Percentiles rank a stretch among this genome's conserved stretches.
Conservation (phyloP, 371 early-diverging fungal species). For the Thermomucor indicae-seudaticae region DNA sequence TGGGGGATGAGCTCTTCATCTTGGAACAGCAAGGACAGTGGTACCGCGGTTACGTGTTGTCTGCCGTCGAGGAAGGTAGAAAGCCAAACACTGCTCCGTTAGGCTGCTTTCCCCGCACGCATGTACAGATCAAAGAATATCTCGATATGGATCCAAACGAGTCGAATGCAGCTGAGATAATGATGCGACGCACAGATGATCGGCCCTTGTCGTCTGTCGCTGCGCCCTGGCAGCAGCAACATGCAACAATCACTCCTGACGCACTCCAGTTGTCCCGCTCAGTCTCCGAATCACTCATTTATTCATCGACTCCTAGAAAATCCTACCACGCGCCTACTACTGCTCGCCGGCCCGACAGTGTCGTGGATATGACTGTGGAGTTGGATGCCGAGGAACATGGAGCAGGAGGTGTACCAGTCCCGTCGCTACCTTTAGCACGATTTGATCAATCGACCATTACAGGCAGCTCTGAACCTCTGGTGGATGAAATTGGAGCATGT, state of each 20-base stretch:
- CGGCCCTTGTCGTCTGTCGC: constrained; percentile 3
- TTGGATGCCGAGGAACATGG: background rate
- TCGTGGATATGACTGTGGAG: too few species aligned
- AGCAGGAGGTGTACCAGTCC: constrained; percentile 2
- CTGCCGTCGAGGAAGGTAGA: constrained; percentile 34
- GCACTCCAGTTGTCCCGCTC: constrained; percentile 16
- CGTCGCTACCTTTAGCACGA: constrained; percentile 42
- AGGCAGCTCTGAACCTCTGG: constrained; percentile 58
- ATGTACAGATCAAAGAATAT: constrained; percentile 55
- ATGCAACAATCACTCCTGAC: background rate
- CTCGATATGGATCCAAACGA: constrained; percentile 29
- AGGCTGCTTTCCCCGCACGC: constrained; percentile 61
- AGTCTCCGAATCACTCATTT: constrained; percentile 26
- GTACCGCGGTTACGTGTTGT: constrained; percentile 66
- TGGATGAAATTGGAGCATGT: constrained; percentile 67
- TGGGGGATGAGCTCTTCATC: constrained; percentile 53
- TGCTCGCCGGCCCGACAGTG: constrained; percentile 2
- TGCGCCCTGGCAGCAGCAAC: constrained; percentile 7
- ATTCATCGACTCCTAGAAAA: too few species aligned
- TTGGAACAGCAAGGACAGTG: constrained; percentile 55
- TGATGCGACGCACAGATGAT: background rate
- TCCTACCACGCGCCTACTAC: background rate
- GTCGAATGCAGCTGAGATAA: constrained; percentile 9
- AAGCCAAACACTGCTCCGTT: constrained; percentile 44
- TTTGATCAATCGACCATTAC: constrained; percentile 53